Base-by-base conservation (phyloP, 257 asterid species). In the Ilex asprella region DNA sequence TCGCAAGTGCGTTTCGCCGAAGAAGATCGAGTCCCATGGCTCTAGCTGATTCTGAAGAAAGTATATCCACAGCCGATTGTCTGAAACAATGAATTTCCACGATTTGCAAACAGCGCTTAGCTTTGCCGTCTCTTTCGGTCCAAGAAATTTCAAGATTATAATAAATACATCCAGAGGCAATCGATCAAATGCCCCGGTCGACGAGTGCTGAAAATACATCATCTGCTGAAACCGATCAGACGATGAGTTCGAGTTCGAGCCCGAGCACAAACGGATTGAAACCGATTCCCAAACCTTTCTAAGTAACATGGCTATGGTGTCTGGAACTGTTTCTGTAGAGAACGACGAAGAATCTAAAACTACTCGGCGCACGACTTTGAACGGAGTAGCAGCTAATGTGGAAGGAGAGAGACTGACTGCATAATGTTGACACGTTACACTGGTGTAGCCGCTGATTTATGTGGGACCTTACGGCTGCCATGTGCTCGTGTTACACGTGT, bases 31-130 rank as follows among this genome's bases (percentile, higher is more conserved):
- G 60, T 89, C 95, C 95, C 89, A 85, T 30, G 86, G 89, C 70
- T 89, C 89, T 57, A 68, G 68, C n/a, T 77, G 86, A 76, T 78
- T 81, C 84, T 92, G 96, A 61, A 92, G 86, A 67, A 92, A 92
- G 67, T 85, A 78, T 76, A 92, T 79, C 99, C 99, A 92, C 2
- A 92, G 66, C 32, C 95, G 87, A 83, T 92, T 89, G 64, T 92
- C 97, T 3, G 88, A 77, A 12, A 86, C 80, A 60, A 86, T 31
- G 68, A 73, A 83, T 30, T 81, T 86, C 96, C 93, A 89, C 50
- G 85, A 67, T 77, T 79, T 92, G 65, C 99, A 92, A 6, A 92
- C 99, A 12, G 83, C 79, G 61, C 78, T 69, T 30, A 89, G 75
- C 60, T 82, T 79, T 2, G 95, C 95, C 11, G 97, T 63, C 64